Evolutionary conservation across 2,329 filamentous ascomycete genomes (phyloP).

Genomic region (Diaporthe velutina): DNA sequence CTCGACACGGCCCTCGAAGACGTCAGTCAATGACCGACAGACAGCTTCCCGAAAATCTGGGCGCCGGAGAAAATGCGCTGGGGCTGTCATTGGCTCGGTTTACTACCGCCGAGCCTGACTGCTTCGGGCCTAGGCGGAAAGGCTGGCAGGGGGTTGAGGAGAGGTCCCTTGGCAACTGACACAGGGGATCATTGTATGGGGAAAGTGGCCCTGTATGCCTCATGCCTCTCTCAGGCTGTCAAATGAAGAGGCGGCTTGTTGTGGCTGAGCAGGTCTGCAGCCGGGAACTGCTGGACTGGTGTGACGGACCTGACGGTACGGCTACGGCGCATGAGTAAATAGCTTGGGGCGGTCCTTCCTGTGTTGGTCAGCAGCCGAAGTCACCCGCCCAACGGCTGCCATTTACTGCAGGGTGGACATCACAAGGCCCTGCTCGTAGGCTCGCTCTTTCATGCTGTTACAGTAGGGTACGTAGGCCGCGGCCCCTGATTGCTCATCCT

Average conservation of each 20-base stretch:
- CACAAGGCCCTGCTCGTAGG: conserved; percentile 4
- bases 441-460: neutral
- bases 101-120: neutral
- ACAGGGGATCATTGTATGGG: conserved; percentile 2
- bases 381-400: neutral
- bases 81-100: conserved; percentile 17
- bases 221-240: neutral
- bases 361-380: conserved; percentile 9
- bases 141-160: neutral
- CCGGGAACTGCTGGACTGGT: too few relatives aligned
- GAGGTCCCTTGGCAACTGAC: neutral
- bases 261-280: conserved; percentile 19
- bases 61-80: conserved; percentile 1
- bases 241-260: neutral
- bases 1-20: neutral
- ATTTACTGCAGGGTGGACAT: neutral
- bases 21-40: conserved; percentile 5
- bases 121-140: neutral
- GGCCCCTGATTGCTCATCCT: conserved; percentile 25
- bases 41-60: neutral
- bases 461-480: neutral
- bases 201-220: neutral
- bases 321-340: conserved; percentile 10
- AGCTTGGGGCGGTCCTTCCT: neutral
- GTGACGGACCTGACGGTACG: too few relatives aligned